Conservation (phyloP, 2,329 filamentous ascomycete species). For the Xylaria sp. region DNA sequence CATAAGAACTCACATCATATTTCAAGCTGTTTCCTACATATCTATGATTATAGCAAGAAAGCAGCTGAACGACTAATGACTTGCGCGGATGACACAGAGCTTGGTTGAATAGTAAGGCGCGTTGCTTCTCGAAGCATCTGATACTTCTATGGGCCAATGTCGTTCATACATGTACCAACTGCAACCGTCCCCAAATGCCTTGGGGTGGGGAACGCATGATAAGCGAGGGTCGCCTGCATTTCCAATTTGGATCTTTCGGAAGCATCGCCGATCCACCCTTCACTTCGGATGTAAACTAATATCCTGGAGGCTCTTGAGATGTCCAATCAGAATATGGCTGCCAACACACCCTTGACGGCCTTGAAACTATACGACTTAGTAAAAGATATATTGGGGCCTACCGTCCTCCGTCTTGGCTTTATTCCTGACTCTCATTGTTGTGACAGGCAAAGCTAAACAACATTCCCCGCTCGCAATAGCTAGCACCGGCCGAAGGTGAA, state of each 20-base stretch:
- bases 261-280: slow-evolving; percentile 24
- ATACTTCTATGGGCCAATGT: not conserved
- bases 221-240: slow-evolving; percentile 13
- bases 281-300: slow-evolving; percentile 10
- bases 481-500: slow-evolving; percentile 9
- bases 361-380: slow-evolving; percentile 29
- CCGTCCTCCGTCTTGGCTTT: slow-evolving; percentile 23
- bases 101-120: not conserved
- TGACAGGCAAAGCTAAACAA: not conserved
- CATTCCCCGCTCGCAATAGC: slow-evolving; percentile 1
- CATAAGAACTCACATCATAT: too few relatives aligned
- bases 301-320: slow-evolving; percentile 14
- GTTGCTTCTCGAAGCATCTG: not conserved
- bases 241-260: slow-evolving; percentile 28
- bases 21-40: too few relatives aligned
- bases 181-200: not conserved
- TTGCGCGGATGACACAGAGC: not conserved
- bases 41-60: not conserved
- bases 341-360: slow-evolving; percentile 18
- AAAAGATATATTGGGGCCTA: slow-evolving; percentile 17
- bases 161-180: not conserved
- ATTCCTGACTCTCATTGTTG: slow-evolving; percentile 25
- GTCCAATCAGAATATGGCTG: slow-evolving; percentile 23
- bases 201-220: slow-evolving; percentile 16
- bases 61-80: not conserved